Percentiles rank a stretch among this genome's conserved stretches.
Evolutionary conservation across 169 alveolate species (phyloP).

Genomic region (Cryptosporidium ubiquitum): DNA sequence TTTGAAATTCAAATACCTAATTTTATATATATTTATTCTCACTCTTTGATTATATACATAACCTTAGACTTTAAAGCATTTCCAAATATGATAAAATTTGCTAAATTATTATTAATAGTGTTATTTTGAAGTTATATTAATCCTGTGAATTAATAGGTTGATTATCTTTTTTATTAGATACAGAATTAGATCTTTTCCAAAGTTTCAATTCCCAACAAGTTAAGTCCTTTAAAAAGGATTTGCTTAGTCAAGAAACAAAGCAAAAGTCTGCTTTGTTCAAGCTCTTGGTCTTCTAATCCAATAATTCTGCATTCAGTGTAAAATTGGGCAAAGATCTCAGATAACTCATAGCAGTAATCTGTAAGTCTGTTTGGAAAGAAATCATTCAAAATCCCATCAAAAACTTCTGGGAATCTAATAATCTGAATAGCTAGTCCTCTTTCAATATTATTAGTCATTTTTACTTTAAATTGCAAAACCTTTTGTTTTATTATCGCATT

Average conservation of each 20-base stretch:
- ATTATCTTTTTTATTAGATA: too few relatives aligned
- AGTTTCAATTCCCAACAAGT: constrained; percentile 86
- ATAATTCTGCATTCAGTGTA: constrained; percentile 93
- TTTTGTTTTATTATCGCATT: constrained; percentile 51
- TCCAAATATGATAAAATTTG: not conserved
- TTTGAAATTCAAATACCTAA: not conserved
- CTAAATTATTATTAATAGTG: constrained; percentile 1
- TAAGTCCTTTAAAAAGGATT: constrained; percentile 83
- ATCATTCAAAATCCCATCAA: constrained; percentile 86
- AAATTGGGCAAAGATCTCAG: constrained; percentile 92
- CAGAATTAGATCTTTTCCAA: constrained; percentile 82
- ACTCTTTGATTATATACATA: not conserved
- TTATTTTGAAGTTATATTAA: constrained; percentile 12
- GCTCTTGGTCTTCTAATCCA: constrained; percentile 83
- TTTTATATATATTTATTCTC: not conserved
- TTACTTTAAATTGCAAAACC: constrained; percentile 76
- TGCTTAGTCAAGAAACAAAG: constrained; percentile 90
- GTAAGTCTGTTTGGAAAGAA: constrained; percentile 88
- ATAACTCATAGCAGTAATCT: constrained; percentile 93
- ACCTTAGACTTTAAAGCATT: not conserved
- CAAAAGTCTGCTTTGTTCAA: constrained; percentile 89
- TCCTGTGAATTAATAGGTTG: not conserved
- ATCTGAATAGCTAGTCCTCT: constrained; percentile 83
- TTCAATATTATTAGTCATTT: constrained; percentile 78
- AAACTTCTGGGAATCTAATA: constrained; percentile 89